Evolutionary conservation across 1,284 basidiomycete species (phyloP), one percentile per base, ranked within the genome.

Genomic region (Ustilago crameri): DNA sequence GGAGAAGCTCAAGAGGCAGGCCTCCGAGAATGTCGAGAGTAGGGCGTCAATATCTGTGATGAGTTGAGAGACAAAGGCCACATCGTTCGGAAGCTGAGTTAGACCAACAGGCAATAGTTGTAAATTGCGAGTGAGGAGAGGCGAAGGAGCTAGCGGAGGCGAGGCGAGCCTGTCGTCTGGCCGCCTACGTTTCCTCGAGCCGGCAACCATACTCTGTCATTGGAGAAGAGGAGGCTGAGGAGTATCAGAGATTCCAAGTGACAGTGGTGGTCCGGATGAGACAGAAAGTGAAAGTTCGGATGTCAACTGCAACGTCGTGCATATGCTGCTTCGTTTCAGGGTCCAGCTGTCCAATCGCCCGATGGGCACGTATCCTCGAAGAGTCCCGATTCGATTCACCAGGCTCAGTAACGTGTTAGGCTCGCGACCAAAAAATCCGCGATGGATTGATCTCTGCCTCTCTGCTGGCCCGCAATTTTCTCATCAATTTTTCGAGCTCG

Each of bases 131-230:
- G 58, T 54, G 40, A 59, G 54, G 15, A 71, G 37, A 9, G 68
- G 62, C 5, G 62, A 61, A 26, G 68, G 58, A 2, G 51, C 54
- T 2, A 71, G 41, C 23, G 68, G 68, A 8, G 68, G 68, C 14
- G 68, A 71, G 38, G 48, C 62, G 5, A 53, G 42, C 5, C 68
- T 53, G 3, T 54, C 62, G 34, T 61, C 58, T 15, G 56, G 57
- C 14, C 61, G 52, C 54, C 62, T 70, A 45, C 62, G 62, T 45
- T 70, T 70, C 30, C 67, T 64, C 37, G 67, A 70, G 9, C 63
- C 63, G 9, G 42, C 34, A 5, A 34, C 51, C 67, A 70, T 70
- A 23, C 18, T 22, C 15, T 27, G 9, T 47, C 52, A 51, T 50
- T 23, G 46, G n/a, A 14, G 5, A 34, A 18, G 26, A 38, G 17